These are phyloP conservation scores for Leishmania braziliensis DNA, from an alignment of 208 protist species.

Conservation along the genomic window DNA sequence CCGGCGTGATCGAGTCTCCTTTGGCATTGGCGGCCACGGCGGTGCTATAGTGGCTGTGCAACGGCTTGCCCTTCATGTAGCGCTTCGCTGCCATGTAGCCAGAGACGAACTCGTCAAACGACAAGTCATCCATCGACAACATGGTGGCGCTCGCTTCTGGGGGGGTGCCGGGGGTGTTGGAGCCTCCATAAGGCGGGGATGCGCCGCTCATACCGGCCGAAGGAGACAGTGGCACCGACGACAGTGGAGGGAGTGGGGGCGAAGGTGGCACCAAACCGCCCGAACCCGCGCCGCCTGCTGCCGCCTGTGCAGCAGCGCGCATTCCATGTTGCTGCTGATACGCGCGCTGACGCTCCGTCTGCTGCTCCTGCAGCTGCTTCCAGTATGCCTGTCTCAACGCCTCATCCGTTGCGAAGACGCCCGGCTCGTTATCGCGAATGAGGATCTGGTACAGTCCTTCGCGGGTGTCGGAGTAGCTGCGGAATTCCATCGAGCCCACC, in stretches of 20 bases:
- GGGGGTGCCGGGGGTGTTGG: background rate
- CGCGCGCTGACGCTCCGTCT: slow-evolving; percentile 25
- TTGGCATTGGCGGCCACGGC: background rate
- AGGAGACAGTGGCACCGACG: background rate
- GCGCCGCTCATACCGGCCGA: background rate
- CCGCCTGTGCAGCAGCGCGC: slow-evolving; percentile 3
- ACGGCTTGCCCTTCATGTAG: slow-evolving; percentile 50
- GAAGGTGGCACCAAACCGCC: slow-evolving; percentile 10
- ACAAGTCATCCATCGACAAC: slow-evolving; percentile 27
- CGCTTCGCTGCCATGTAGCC: slow-evolving; percentile 62
- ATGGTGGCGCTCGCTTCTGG: background rate
- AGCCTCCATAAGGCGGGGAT: background rate
- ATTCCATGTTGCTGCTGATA: slow-evolving; percentile 10
- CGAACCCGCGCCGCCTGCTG: background rate
- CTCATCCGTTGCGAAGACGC: slow-evolving; percentile 66
- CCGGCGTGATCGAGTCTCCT: slow-evolving; percentile 4
- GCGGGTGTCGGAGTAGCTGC: slow-evolving; percentile 57
- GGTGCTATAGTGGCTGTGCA: slow-evolving; percentile 43
- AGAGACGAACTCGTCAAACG: slow-evolving; percentile 43
- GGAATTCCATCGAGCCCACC: slow-evolving; percentile 34
- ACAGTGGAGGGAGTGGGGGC: background rate
- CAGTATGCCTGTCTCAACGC: slow-evolving; percentile 61
- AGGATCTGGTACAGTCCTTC: slow-evolving; percentile 73
- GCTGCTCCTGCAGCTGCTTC: slow-evolving; percentile 43
- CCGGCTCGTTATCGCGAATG: slow-evolving; percentile 63